Conservation (phyloP, 2,329 filamentous ascomycete species). For the Dichotomopilus funicola region DNA sequence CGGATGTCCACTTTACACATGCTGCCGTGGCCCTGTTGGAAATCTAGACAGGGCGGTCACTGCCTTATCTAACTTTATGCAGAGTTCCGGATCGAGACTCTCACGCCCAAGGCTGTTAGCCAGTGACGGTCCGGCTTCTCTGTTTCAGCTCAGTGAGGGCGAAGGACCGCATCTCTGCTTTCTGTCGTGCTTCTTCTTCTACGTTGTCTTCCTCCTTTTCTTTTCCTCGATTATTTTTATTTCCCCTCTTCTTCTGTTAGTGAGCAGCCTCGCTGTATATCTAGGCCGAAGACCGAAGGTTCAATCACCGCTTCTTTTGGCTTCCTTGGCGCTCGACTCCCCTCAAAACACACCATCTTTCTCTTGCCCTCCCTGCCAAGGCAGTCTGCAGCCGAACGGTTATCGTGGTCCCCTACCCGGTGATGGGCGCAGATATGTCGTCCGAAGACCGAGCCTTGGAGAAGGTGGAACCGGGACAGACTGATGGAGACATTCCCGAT, state of each 20-base stretch:
- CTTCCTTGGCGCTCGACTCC: background rate
- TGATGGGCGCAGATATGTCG: background rate
- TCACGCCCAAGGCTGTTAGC: background rate
- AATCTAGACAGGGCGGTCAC: too few relatives aligned
- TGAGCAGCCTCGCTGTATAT: too few relatives aligned
- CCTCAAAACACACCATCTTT: background rate
- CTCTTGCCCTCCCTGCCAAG: background rate
- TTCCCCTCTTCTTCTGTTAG: background rate
- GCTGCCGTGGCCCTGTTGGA: too few relatives aligned
- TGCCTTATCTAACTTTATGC: background rate
- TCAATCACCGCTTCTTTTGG: too few relatives aligned
- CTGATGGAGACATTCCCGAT: conserved; percentile 18
- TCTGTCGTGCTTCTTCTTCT: background rate
- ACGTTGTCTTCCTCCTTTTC: background rate
- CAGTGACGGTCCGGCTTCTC: conserved; percentile 4
- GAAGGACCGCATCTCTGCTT: background rate
- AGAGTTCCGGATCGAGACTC: background rate
- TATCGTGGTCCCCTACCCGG: conserved; percentile 1
- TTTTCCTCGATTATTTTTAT: background rate
- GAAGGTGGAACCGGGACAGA: background rate
- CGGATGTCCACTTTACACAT: too few relatives aligned
- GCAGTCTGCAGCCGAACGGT: background rate
- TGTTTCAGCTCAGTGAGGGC: conserved; percentile 7
- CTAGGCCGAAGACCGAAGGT: too few relatives aligned
- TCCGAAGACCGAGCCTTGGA: background rate